Base-by-base conservation (phyloP, 768 basidiomycete species). In the Collybia sordida region DNA sequence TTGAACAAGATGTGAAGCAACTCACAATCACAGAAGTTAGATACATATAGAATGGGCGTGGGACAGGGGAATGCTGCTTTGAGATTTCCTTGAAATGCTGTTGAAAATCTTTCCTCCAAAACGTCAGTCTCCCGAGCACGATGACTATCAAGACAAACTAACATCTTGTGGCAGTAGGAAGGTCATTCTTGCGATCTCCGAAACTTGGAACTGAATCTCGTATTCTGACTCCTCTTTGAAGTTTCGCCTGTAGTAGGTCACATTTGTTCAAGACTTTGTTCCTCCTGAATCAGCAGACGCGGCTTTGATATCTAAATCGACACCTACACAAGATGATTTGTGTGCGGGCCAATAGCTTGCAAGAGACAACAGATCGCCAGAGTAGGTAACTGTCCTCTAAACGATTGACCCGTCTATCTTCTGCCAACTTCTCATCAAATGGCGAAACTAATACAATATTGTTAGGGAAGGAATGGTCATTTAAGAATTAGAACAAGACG, bases 1-100 rank as follows among this genome's bases (percentile, higher is more conserved):
- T 14, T 31, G 9, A 4, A 27, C 5, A 27, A 27, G 11, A 31
- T 12, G 31, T 11, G 31, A 31, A 45, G 34, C 43, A 54, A 75
- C 86, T 66, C 61, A 90, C 88, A 54, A 90, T 80, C 43, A 90
- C 86, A 43, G 87, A 86, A 28, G 89, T 91, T 34, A 86, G 73
- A 71, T 90, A 85, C 45, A 84, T 75, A 56, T 82, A 86, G 65
- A 88, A 88, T 0, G 81, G 78, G 4, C 89, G 78, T 36, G 79
- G 77, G 21, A 79, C 72, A 11, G 86, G 84, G 1, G 88, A 88
- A 54, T 76, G 68, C 38, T 75, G 72, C 54, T 77, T 81, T 40
- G 77, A 75, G 31, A 89, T 86, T 46, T 90, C 88, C 60, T 81
- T 87, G 66, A 92, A 90, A 60, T 90, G 87, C 50, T 85, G 81